Base-by-base conservation (phyloP, 1,284 basidiomycete genomes). In the Gymnopus androsaceus region DNA sequence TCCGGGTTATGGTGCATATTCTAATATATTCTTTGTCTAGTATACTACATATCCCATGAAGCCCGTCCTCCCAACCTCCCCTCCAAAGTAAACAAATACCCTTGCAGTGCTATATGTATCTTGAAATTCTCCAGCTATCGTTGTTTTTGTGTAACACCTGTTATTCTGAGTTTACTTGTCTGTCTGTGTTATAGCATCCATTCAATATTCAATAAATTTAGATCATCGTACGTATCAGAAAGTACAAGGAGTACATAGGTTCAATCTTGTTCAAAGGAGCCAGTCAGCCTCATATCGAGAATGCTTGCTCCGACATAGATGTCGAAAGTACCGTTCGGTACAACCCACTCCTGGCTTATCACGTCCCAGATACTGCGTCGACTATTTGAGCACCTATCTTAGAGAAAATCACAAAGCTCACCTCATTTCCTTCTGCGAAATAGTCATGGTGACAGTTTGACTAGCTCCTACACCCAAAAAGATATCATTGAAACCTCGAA, bases 401-500 rank as follows among this genome's bases (percentile, higher is more conserved):
- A 15, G 14, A 19, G 15, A 31, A 8, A 34, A 49, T 12, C 8
- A 30, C 11, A 4, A 40, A 15, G 40, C 46, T 41, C 30, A 62
- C 61, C 61, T 62, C 44, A 62, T 51, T 31, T 62, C 61, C 49
- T 53, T 51, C 23, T 59, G 44, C 27, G 28, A 44, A 31, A 62
- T 11, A 4, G 38, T 52, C 21, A 62, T 44, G n/a, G 30, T 51
- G 6, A 62, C 61, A 14, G 28, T 42, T 47, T 51, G 41, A 28
- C 57, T 61, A 15, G 28, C 52, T 11, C 61, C 61, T 5, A 17
- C 34, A 6, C 45, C 55, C 41, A 62, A 37, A 15, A 47, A 44
- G 15, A 62, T 49, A n/a, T 60, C 55, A 15, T 74, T 72, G 59
- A 77, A 77, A 40, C 75, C 75, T 59, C 72, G 69, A 21, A 77